These are phyloP conservation scores for Epichloe sp. DNA, from an alignment of 2,329 filamentous ascomycete species.

Conservation along the genomic window DNA sequence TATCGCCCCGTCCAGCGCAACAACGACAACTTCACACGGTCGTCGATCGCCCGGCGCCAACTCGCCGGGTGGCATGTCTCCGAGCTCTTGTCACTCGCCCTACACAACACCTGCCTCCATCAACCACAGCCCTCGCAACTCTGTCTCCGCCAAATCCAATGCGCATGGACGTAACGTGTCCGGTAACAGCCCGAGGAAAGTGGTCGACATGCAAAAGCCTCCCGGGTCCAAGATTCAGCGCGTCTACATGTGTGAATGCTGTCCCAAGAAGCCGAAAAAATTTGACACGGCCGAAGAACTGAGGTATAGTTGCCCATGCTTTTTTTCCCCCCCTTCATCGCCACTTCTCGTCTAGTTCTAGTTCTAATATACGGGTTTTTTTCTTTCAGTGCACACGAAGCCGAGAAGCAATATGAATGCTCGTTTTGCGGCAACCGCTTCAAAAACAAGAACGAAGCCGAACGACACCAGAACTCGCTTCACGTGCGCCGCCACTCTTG, in stretches of 20 bases:
- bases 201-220: constrained; percentile 36
- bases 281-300: constrained; percentile 78
- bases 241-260: constrained; percentile 73
- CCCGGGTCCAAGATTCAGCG: constrained; percentile 36
- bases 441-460: constrained; percentile 98
- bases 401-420: constrained; percentile 94
- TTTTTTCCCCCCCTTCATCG: too few species aligned
- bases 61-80: constrained; percentile 37
- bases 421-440: constrained; percentile 88
- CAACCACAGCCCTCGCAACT: constrained; percentile 34
- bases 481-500: constrained; percentile 88
- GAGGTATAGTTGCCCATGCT: constrained; percentile 43
- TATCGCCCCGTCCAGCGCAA: constrained; percentile 27
- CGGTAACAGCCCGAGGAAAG: constrained; percentile 36
- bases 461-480: constrained; percentile 89
- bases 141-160: constrained; percentile 26
- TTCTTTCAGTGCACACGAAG: constrained; percentile 59
- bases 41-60: constrained; percentile 32
- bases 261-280: constrained; percentile 96
- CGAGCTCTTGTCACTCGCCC: constrained; percentile 35
- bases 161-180: constrained; percentile 34
- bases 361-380: constrained; percentile 10
- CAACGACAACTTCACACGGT: constrained; percentile 31
- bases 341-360: neutral
- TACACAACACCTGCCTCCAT: constrained; percentile 35